Base-by-base conservation (phyloP, 2,329 filamentous ascomycete species). In the Ophiocordyceps camponoti-rufipedis region DNA sequence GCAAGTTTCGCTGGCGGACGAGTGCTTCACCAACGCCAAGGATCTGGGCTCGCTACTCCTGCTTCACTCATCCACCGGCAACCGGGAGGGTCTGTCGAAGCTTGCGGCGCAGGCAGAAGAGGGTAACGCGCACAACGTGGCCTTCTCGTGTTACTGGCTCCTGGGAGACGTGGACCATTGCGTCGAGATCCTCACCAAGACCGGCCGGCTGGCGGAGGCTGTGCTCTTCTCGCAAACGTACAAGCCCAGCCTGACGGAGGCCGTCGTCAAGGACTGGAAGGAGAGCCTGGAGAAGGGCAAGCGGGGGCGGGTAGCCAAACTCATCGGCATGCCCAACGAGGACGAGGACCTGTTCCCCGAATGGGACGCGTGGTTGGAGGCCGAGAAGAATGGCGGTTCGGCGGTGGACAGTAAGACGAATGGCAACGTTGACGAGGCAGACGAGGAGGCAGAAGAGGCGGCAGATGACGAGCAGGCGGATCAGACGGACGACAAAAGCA, bases 211-310 rank as follows among this genome's bases (percentile, higher is more conserved):
- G 33, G 81, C 88, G 0, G 91, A 98, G 64, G 85, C 91, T 0
- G 87, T 87, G 0, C 71, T 98, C 28, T 94, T 96, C 60, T 78
- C 86, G 5, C 89, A 96, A 64, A 98, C 89, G 3, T 98, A 96
- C 65, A 91, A 88, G 67, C 91, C 91, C 1, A 88, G 82, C 50
- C 62, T 80, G 28, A 76, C 85, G 13, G 66, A 72, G 1, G 72
- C 69, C 1, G 70, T 87, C 1, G 86, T 85, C 5, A 70, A 71
- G 48, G 65, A 75, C 49, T 98, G 89, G 91, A 95, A 94, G 65
- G 73, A 79, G 49, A 75, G 69, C 31, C 63, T 98, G 43, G 88
- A 95, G 61, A 85, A 85, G 65, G 73, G 71, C 45, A 89, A 89
- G 61, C 94, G 93, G 70, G 75, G 72, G 11, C 85, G 91, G 52